phyloP scores from a whole-genome alignment of 2,329 filamentous ascomycete species.

The Didymellaceae sp. region DNA sequence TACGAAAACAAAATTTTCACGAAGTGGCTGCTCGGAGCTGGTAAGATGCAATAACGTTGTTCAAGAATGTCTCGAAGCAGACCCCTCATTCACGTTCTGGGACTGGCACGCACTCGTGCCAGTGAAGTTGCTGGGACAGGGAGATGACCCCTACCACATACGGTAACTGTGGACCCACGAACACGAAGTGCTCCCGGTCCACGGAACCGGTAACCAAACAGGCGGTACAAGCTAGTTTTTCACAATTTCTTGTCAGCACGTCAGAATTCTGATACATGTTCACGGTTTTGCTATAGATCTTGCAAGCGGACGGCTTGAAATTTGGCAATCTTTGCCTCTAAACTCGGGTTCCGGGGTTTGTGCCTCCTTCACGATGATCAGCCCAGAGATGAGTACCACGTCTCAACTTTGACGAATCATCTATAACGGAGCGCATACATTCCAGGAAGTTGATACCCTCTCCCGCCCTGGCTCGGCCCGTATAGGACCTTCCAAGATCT shows the following conservation, averaged over 20 bases:
- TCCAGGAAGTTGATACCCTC: neutral
- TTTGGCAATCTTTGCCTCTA: neutral
- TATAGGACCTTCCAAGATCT: neutral
- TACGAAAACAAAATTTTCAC: too few species aligned
- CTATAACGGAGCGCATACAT: neutral
- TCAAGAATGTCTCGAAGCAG: too few species aligned
- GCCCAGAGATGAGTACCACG: neutral
- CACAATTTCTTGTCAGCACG: neutral
- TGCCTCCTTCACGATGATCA: neutral
- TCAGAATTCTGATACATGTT: neutral
- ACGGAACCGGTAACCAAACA: neutral
- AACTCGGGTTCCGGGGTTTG: too few species aligned
- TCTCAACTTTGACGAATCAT: neutral
- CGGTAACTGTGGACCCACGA: too few species aligned
- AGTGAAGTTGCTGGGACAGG: neutral
- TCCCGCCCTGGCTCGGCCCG: neutral
- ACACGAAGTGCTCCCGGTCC: neutral
- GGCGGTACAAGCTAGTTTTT: neutral
- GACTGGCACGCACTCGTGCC: neutral
- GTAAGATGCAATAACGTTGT: too few species aligned
- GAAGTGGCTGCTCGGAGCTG: too few species aligned
- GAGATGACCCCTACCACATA: neutral
- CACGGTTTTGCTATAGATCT: neutral
- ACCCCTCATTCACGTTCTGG: too few species aligned
- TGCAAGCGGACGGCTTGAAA: too few species aligned